Evolutionary conservation across 768 basidiomycete genomes (phyloP).

Genomic region (Lanmaoa pseudosensibilis): DNA sequence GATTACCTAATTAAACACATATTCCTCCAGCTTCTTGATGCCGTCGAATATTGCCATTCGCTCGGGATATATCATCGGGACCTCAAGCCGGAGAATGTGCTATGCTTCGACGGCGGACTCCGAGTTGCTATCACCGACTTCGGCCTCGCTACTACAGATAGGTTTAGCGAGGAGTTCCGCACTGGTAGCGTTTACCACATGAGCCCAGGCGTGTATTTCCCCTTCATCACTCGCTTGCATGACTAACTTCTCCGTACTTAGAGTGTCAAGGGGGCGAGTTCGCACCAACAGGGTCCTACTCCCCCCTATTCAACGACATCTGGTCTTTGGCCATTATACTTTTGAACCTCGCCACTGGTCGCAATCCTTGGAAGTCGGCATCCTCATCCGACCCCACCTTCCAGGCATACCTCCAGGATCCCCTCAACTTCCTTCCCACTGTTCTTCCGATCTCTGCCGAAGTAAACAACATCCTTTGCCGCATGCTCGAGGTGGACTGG

Average conservation of each 20-base stretch:
- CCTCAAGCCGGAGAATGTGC: constrained; percentile 94
- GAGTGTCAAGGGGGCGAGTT: constrained; percentile 83
- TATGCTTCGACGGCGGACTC: constrained; percentile 78
- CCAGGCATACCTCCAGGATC: constrained; percentile 79
- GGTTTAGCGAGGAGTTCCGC: constrained; percentile 81
- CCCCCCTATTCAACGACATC: constrained; percentile 86
- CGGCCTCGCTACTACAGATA: constrained; percentile 89
- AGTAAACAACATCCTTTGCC: constrained; percentile 71
- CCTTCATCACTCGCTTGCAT: constrained; percentile 7
- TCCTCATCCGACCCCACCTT: constrained; percentile 82
- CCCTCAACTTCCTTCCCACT: constrained; percentile 74
- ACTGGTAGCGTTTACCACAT: constrained; percentile 99
- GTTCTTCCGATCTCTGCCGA: constrained; percentile 79
- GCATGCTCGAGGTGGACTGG: constrained; percentile 74
- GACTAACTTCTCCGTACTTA: constrained; percentile 37
- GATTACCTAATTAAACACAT: constrained; percentile 83
- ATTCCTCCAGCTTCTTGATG: constrained; percentile 92
- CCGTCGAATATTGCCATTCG: constrained; percentile 89
- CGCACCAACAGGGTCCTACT: constrained; percentile 67
- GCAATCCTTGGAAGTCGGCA: constrained; percentile 96
- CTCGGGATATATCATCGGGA: constrained; percentile 95
- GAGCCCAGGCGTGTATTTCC: constrained; percentile 72
- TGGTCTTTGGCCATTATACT: constrained; percentile 98
- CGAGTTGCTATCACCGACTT: constrained; percentile 91
- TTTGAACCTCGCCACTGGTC: constrained; percentile 90